A percentile compares a stretch with the other conserved stretches of the same genome.
These are phyloP conservation scores for Candida dajiaensis DNA, from an alignment of 805 yeast genomes.

Conservation along the genomic window DNA sequence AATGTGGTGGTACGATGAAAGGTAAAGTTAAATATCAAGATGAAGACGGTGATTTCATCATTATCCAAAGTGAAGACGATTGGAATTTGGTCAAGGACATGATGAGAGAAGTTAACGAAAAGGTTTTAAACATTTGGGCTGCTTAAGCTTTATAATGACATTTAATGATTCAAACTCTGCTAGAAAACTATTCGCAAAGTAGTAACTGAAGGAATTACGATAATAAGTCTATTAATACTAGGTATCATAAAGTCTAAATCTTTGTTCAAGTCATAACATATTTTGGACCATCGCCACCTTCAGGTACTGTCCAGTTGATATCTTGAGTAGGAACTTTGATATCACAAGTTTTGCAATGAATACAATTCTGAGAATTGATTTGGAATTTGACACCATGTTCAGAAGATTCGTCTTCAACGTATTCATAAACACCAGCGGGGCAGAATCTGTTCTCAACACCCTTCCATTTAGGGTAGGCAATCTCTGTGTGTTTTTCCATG, in stretches of 20 bases:
- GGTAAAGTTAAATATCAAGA: slow-evolving; percentile 75
- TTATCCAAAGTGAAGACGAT: slow-evolving; percentile 81
- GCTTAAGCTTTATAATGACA: slow-evolving; percentile 13
- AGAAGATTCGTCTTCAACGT: slow-evolving; percentile 55
- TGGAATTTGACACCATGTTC: slow-evolving; percentile 72
- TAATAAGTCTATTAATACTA: not conserved
- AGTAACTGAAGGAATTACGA: not conserved
- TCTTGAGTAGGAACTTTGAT: slow-evolving; percentile 95
- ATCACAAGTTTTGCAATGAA: slow-evolving; percentile 98
- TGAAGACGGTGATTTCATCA: slow-evolving; percentile 92
- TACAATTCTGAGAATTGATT: slow-evolving; percentile 95
- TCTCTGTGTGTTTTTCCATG: slow-evolving; percentile 57
- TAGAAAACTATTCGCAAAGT: not conserved
- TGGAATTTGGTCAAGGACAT: slow-evolving; percentile 80
- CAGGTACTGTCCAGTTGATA: slow-evolving; percentile 95
- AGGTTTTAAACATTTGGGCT: slow-evolving; percentile 39
- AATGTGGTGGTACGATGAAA: slow-evolving; percentile 42
- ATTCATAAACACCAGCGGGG: slow-evolving; percentile 98
- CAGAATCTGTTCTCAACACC: slow-evolving; percentile 93
- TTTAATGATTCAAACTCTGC: slow-evolving; percentile 2
- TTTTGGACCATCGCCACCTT: slow-evolving; percentile 98
- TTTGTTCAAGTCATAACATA: slow-evolving; percentile 63
- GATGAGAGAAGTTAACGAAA: slow-evolving; percentile 46
- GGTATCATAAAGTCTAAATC: not conserved
- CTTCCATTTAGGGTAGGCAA: slow-evolving; percentile 66